Base-by-base conservation (phyloP, 2,329 filamentous ascomycete genomes). In the Colletotrichum chrysophilum region DNA sequence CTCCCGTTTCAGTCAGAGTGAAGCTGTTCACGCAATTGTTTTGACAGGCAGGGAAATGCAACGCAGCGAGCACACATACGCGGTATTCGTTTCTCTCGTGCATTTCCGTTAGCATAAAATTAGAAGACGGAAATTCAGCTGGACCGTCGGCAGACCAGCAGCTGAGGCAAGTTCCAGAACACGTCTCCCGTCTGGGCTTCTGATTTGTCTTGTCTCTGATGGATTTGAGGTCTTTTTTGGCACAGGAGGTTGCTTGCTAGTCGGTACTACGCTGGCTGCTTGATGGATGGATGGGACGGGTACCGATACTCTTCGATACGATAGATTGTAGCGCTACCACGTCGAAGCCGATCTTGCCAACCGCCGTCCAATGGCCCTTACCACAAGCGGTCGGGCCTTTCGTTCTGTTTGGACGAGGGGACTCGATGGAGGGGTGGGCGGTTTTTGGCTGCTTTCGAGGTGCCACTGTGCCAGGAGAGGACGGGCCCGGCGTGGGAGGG, bases 1-100 rank as follows among this genome's bases (percentile, higher is more conserved):
- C 66, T 60, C 55, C 66, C 55, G 66, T 71, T 75, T 75, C 72
- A 71, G 72, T 61, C 68, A 67, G 55, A 71, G 68, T 66, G 72
- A 75, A 61, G 52, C 52, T 32, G 55, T 32, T 72, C 48, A 21
- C 30, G 18, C 18, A 38, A 62, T 71, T 26, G 36, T 72, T 36
- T 43, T 66, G 55, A 71, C 21, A 30, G 52, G 14, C 16, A 65
- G 38, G 52, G 48, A 26, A 52, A 66, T 75, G 72, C 62, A 56
- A 75, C 62, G 38, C 55, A 21, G 28, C 36, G 38, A n/a, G 55
- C 26, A 48, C 36, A 52, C n/a, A 14, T 48, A 9, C 32, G 32
- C 32, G 32, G 32, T 34, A 34, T 34, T 34, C 18, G 61, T 61
- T 30, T 32, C 21, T 32, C 7, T 48, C 16, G 13, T 61, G 36